Percentiles rank a stretch among this genome's conserved stretches.
Evolutionary conservation across 345 rosid species (phyloP).

Genomic region (Salix brachista): DNA sequence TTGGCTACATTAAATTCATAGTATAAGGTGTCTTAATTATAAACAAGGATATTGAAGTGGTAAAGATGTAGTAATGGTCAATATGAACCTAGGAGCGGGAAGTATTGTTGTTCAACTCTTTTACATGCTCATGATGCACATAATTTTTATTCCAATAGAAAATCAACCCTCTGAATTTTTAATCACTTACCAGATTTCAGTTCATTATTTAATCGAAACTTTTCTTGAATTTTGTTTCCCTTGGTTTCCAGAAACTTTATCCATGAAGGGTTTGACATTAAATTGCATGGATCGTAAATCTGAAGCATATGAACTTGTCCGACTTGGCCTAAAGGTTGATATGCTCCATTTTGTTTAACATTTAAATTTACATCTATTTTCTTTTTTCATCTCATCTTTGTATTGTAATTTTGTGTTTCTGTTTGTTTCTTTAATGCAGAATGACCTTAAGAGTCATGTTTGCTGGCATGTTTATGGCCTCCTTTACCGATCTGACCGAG

Average conservation of each 20-base stretch:
- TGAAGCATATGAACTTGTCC: slow-evolving; percentile 97
- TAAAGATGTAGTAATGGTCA: background rate
- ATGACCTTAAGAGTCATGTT: slow-evolving; percentile 98
- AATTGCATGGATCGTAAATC: slow-evolving; percentile 99
- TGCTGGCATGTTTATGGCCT: slow-evolving; percentile 99
- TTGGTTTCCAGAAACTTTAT: slow-evolving; percentile 70
- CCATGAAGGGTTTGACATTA: slow-evolving; percentile 96
- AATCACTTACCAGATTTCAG: background rate
- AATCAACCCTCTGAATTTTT: background rate
- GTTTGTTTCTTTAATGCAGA: slow-evolving; percentile 51
- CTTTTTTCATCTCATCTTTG: background rate
- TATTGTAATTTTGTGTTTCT: slow-evolving; percentile 5
- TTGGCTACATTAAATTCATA: background rate
- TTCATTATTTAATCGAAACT: background rate
- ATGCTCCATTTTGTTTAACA: slow-evolving; percentile 5
- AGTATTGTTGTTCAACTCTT: background rate
- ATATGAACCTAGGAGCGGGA: background rate
- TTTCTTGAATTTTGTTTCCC: slow-evolving; percentile 2
- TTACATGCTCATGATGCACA: background rate
- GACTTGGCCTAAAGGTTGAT: slow-evolving; percentile 83
- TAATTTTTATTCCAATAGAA: background rate
- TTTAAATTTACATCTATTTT: background rate
- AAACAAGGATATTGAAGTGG: background rate
- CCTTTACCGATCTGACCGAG: slow-evolving; percentile 96
- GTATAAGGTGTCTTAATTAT: background rate